Evolutionary conservation across 352 stramenopile genomes (phyloP).

Genomic region (Halophytophthora batemanensis): DNA sequence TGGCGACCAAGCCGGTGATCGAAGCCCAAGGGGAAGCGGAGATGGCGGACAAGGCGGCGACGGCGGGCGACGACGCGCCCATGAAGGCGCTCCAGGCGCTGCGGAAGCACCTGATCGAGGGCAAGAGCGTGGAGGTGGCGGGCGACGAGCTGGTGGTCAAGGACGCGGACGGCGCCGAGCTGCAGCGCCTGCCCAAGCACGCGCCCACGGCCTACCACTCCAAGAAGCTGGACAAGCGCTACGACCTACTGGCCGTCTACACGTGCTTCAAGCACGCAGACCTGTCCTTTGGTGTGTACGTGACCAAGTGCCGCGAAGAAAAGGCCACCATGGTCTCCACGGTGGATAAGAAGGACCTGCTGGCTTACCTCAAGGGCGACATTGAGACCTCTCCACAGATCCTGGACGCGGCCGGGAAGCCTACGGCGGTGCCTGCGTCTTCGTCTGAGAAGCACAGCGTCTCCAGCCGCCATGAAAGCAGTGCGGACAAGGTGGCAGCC

Average conservation of each 20-base stretch:
- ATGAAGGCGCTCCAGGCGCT: slow-evolving; percentile 45
- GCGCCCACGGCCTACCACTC: slow-evolving; percentile 71
- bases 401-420: slow-evolving; percentile 21
- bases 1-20: too few species aligned
- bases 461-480: slow-evolving; percentile 14
- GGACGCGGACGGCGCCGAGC: slow-evolving; percentile 43
- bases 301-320: slow-evolving; percentile 75
- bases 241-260: slow-evolving; percentile 77
- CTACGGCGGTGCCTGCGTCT: not conserved
- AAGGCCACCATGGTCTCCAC: slow-evolving; percentile 82
- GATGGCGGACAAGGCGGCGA: slow-evolving; percentile 3
- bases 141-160: slow-evolving; percentile 60
- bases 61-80: slow-evolving; percentile 15
- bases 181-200: slow-evolving; percentile 63
- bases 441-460: too few species aligned
- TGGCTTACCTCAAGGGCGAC: slow-evolving; percentile 82
- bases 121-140: slow-evolving; percentile 52
- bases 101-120: slow-evolving; percentile 72
- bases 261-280: slow-evolving; percentile 76
- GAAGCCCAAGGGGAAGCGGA: not conserved
- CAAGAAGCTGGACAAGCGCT: slow-evolving; percentile 80
- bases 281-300: slow-evolving; percentile 81
- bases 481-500: slow-evolving; percentile 4
- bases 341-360: slow-evolving; percentile 86
- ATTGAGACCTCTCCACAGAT: slow-evolving; percentile 80